These are phyloP conservation scores for Cryptococcus sp. DNA, from an alignment of 1,284 basidiomycete genomes.

Conservation along the genomic window DNA sequence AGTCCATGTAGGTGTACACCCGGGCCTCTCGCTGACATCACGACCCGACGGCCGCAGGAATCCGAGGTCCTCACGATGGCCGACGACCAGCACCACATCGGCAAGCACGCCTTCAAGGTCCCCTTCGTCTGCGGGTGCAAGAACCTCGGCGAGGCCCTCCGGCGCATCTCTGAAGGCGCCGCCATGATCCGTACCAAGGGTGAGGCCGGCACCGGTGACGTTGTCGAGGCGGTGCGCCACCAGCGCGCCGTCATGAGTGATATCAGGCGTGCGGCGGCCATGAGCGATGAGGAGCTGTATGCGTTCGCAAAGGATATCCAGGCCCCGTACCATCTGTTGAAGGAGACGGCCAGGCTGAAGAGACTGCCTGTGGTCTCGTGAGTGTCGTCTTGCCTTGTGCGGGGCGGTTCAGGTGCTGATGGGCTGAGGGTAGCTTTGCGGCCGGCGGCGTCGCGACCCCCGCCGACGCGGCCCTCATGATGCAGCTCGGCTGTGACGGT, in stretches of 20 bases:
- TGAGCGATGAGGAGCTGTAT: slow-evolving; percentile 95
- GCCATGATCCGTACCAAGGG: slow-evolving; percentile 95
- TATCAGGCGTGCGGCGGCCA: slow-evolving; percentile 78
- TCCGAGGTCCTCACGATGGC: slow-evolving; percentile 96
- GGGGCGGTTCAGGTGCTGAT: not conserved
- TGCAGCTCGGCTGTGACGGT: slow-evolving; percentile 98
- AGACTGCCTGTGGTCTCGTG: slow-evolving; percentile 75
- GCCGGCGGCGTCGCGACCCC: slow-evolving; percentile 96
- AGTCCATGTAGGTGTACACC: too few species aligned
- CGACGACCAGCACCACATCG: slow-evolving; percentile 74
- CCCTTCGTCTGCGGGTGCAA: slow-evolving; percentile 61
- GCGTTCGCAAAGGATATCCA: slow-evolving; percentile 85
- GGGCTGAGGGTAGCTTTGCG: slow-evolving; percentile 63
- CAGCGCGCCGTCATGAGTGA: slow-evolving; percentile 77
- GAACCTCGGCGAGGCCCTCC: slow-evolving; percentile 76
- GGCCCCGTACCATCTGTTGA: slow-evolving; percentile 95
- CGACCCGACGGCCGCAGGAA: slow-evolving; percentile 52
- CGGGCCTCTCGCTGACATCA: not conserved
- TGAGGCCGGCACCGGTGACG: slow-evolving; percentile 95
- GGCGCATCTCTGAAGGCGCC: slow-evolving; percentile 94
- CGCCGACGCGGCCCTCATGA: slow-evolving; percentile 96
- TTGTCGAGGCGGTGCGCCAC: slow-evolving; percentile 95
- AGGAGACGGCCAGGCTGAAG: slow-evolving; percentile 92
- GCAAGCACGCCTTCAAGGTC: slow-evolving; percentile 86
- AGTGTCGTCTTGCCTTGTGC: slow-evolving; percentile 4